Percentiles rank a stretch among this genome's conserved stretches.
Conservation (phyloP, 805 yeast species). For the Candida ascalaphidarum region DNA sequence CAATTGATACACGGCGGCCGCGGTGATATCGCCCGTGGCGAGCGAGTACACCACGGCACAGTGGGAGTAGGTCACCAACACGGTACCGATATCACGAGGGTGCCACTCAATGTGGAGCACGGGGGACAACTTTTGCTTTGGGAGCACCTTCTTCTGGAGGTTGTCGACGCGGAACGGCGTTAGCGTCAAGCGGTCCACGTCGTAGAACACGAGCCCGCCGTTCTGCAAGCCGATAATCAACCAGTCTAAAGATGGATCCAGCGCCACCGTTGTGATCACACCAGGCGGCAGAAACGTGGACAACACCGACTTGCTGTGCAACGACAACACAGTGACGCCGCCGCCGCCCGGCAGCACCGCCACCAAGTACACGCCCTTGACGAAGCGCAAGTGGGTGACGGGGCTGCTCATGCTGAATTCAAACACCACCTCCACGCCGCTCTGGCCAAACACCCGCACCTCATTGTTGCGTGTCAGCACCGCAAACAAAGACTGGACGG, state of each 20-base stretch:
- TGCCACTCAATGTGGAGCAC: slow-evolving; percentile 68
- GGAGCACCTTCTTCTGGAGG: slow-evolving; percentile 53
- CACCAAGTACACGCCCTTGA: slow-evolving; percentile 75
- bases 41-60: slow-evolving; percentile 65
- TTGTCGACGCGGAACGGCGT: slow-evolving; percentile 64
- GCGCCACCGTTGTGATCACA: slow-evolving; percentile 55
- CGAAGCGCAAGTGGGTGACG: slow-evolving; percentile 51
- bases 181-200: slow-evolving; percentile 67
- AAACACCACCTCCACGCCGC: slow-evolving; percentile 65
- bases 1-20: slow-evolving; percentile 50
- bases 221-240: slow-evolving; percentile 69
- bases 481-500: slow-evolving; percentile 80
- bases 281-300: slow-evolving; percentile 57
- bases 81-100: slow-evolving; percentile 80
- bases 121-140: slow-evolving; percentile 51
- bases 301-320: slow-evolving; percentile 54
- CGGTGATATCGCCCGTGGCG: slow-evolving; percentile 48
- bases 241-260: slow-evolving; percentile 90
- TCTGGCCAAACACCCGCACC: slow-evolving; percentile 77
- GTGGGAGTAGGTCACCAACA: slow-evolving; percentile 66
- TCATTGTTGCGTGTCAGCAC: slow-evolving; percentile 64
- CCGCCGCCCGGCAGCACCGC: slow-evolving; percentile 54
- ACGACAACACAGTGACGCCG: slow-evolving; percentile 59
- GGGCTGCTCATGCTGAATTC: slow-evolving; percentile 41
- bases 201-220: slow-evolving; percentile 66